Conservation (phyloP, 208 protist genomes). For the Phytomonas francai region DNA sequence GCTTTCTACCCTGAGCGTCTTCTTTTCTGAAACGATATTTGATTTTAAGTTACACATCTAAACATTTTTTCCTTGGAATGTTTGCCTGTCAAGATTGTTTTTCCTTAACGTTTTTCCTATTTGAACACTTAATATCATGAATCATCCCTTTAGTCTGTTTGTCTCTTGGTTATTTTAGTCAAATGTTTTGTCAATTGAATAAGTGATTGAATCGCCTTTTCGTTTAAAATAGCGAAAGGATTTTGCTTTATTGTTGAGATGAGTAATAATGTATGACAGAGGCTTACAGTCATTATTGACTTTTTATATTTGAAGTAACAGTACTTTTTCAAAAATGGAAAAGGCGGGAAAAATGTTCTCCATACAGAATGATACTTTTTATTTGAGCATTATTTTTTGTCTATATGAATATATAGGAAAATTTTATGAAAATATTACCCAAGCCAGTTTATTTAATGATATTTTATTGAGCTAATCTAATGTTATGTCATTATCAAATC, state of each 20-base stretch:
- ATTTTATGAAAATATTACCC: neutral
- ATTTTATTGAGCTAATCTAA: conserved; percentile 10
- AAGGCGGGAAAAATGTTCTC: neutral
- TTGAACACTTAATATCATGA: neutral
- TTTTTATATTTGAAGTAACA: neutral
- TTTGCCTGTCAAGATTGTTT: neutral
- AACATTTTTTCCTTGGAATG: neutral
- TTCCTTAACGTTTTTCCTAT: conserved; percentile 4
- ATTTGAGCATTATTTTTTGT: conserved; percentile 2
- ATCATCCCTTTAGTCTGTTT: neutral
- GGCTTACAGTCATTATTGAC: neutral
- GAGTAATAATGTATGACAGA: neutral
- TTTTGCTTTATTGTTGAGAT: neutral
- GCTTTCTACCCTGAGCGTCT: conserved; percentile 4
- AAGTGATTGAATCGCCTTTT: neutral
- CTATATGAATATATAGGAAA: conserved; percentile 6
- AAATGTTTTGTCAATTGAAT: neutral
- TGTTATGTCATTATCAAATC: conserved; percentile 3
- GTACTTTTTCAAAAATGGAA: conserved; percentile 7
- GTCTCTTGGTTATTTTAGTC: neutral
- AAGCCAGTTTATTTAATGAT: neutral
- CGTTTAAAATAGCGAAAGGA: neutral
- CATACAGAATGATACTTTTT: conserved; percentile 1
- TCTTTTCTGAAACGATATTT: neutral
- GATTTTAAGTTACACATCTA: neutral